Conservation (phyloP, 495 filamentous ascomycete genomes). For the Xylaria venustula region DNA sequence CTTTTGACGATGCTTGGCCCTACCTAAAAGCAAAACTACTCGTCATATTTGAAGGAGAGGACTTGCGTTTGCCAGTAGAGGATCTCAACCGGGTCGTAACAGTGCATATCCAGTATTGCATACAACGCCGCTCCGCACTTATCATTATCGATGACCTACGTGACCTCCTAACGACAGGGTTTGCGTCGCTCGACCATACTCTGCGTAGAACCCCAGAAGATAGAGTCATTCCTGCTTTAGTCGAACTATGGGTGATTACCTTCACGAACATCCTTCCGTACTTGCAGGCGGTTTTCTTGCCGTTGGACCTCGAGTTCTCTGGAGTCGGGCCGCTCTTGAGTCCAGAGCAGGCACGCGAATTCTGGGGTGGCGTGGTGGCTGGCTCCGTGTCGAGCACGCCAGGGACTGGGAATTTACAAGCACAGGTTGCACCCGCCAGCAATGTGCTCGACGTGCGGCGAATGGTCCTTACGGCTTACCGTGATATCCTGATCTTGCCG, state of each 20-base stretch:
- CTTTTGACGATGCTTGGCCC: conserved; percentile 91
- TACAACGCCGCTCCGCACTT: conserved; percentile 63
- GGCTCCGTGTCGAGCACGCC: conserved; percentile 3
- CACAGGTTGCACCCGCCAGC: conserved; percentile 37
- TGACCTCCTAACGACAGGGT: conserved; percentile 78
- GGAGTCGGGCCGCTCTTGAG: conserved; percentile 77
- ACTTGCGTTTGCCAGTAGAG: conserved; percentile 84
- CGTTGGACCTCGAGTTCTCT: conserved; percentile 90
- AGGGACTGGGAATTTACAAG: conserved; percentile 10
- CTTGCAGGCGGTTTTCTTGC: conserved; percentile 93
- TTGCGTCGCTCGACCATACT: conserved; percentile 79
- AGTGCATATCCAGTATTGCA: conserved; percentile 74
- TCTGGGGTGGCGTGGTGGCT: conserved; percentile 67
- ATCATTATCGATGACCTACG: conserved; percentile 76
- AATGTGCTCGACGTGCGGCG: conserved; percentile 78
- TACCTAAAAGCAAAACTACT: conserved; percentile 88
- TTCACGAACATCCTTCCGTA: conserved; percentile 90
- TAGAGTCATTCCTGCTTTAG: conserved; percentile 76
- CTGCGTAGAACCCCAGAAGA: conserved; percentile 77
- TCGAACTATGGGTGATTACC: conserved; percentile 90
- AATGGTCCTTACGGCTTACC: conserved; percentile 84
- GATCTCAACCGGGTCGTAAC: conserved; percentile 87
- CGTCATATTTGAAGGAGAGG: conserved; percentile 89
- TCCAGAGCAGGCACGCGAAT: conserved; percentile 73
- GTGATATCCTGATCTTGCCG: conserved; percentile 82